Conservation (phyloP, 2,329 filamentous ascomycete genomes). For the Microsporum canis region DNA sequence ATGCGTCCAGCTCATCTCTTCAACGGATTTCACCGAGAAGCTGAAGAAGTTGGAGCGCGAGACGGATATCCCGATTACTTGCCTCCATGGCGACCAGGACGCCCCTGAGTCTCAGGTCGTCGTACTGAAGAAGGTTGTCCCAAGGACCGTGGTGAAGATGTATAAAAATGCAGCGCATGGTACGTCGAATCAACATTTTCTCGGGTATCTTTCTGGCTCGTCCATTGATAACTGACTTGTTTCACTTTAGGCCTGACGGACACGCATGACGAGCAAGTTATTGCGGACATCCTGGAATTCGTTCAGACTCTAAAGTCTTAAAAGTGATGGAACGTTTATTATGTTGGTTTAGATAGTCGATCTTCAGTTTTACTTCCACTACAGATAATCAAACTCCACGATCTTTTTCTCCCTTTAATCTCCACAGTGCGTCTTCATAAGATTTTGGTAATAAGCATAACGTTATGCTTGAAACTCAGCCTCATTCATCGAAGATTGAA, state of each 20-base stretch:
- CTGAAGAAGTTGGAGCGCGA: constrained; percentile 14
- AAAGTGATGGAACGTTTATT: neutral
- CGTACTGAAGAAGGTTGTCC: constrained; percentile 18
- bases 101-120: constrained; percentile 18
- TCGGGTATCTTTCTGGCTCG: neutral
- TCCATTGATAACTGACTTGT: neutral
- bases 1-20: constrained; percentile 21
- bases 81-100: constrained; percentile 22
- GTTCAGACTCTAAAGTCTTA: neutral
- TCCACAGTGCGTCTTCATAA: neutral
- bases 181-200: neutral
- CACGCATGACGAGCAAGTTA: constrained; percentile 3
- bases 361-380: neutral
- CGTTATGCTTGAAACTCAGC: constrained; percentile 3
- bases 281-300: constrained; percentile 7
- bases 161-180: constrained; percentile 23
- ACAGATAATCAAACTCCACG: neutral
- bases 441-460: constrained; percentile 3
- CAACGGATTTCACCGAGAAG: constrained; percentile 19
- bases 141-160: constrained; percentile 18
- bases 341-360: neutral
- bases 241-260: neutral
- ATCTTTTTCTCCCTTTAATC: neutral
- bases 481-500: neutral
- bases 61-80: constrained; percentile 16